Base-by-base conservation (phyloP, 2,329 filamentous ascomycete species). In the Beauveria caledonica region DNA sequence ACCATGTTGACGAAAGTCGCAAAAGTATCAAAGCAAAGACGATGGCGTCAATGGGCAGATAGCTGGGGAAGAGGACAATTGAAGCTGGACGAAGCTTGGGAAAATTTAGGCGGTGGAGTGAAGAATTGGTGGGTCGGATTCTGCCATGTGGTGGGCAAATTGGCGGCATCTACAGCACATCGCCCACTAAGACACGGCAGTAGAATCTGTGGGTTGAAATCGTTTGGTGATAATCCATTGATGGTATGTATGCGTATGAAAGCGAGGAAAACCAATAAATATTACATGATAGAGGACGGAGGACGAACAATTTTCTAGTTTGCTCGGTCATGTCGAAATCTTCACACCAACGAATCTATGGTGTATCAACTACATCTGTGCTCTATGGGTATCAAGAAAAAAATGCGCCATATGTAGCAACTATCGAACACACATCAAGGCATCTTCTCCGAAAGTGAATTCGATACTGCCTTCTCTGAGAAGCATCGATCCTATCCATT, bases 401-500 rank as follows among this genome's bases (percentile, higher is more conserved):
- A n/a, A 56, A 51, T 45, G 21, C 39, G 19, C 15, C 29, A 15
- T 23, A 23, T 48, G 19, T 13, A 29, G n/a, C n/a, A 21, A 50
- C 75, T 66, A 87, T 65, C 78, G 77, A 52, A 95, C 73, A 73
- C 92, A 96, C 74, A 95, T 83, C 60, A 93, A 71, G 4, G 91
- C 86, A 67, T 93, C 84, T 60, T 92, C 87, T 1, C 93, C 93
- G 77, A 97, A 97, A 13, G 83, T 75, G 56, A 76, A 72, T 17
- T 80, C 75, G 10, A 96, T 78, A 63, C 84, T 92, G 1, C 89
- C 89, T 71, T 96, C 90, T 63, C 84, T 80, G 50, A 79, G 74
- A 51, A 96, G 76, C 83, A 97, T 89, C 7, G 79, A 80, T 10
- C 86, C 85, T 61, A 97, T 79, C 91, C 92, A 97, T 51, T 82